These are phyloP conservation scores for Saccharomyces mikatae DNA, from an alignment of 805 yeast genomes.

Conservation along the genomic window DNA sequence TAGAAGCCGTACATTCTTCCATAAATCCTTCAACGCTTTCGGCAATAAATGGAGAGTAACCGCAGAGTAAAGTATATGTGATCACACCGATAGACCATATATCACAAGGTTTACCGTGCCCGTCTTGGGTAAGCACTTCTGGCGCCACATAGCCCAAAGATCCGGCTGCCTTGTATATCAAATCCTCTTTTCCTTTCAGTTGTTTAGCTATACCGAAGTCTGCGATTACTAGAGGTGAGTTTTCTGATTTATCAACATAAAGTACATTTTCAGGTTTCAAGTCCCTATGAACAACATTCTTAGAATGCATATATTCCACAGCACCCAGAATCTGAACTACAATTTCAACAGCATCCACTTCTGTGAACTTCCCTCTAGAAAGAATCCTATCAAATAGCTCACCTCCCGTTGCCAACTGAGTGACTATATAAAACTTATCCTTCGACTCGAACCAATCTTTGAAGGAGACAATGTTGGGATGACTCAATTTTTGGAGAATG, in stretches of 20 bases:
- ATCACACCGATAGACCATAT: conserved; percentile 94
- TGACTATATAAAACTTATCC: conserved; percentile 87
- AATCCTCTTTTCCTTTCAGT: conserved; percentile 50
- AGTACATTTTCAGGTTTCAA: conserved; percentile 89
- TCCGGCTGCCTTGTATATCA: conserved; percentile 71
- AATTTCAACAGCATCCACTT: conserved; percentile 73
- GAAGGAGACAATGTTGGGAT: conserved; percentile 84
- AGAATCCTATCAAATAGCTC: conserved; percentile 86
- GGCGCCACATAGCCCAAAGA: conserved; percentile 97
- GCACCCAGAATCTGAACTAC: conserved; percentile 72
- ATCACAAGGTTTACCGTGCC: conserved; percentile 94
- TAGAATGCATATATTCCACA: conserved; percentile 63
- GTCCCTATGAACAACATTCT: conserved; percentile 85
- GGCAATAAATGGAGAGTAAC: conserved; percentile 85
- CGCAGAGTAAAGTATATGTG: conserved; percentile 81
- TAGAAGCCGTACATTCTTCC: conserved; percentile 62
- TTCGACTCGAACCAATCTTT: conserved; percentile 89
- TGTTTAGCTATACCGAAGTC: conserved; percentile 94
- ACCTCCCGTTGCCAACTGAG: conserved; percentile 94
- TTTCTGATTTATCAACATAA: conserved; percentile 48
- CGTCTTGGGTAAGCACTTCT: conserved; percentile 70
- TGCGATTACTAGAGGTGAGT: conserved; percentile 75
- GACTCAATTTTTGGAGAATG: conserved; percentile 57
- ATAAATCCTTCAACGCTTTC: conserved; percentile 77
- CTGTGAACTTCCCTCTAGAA: conserved; percentile 76